Conservation (phyloP, 345 rosid genomes). For the Clarkia xantiana region DNA sequence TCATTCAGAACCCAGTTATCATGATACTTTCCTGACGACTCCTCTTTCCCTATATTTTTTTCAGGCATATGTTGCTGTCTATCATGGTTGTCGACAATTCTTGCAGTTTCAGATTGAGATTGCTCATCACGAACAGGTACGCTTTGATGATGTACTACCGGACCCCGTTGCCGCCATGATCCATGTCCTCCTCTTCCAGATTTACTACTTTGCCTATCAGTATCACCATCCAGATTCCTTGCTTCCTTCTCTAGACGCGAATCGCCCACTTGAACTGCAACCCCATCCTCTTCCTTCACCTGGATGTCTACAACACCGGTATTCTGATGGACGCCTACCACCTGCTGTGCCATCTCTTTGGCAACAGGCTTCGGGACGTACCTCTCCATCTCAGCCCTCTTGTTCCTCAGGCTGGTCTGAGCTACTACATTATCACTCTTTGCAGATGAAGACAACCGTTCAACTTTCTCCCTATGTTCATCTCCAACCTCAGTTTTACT, state of each 20-base stretch:
- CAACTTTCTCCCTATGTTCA: conserved; percentile 33
- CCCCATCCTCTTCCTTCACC: conserved; percentile 16
- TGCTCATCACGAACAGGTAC: conserved; percentile 16
- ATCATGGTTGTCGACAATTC: conserved; percentile 20
- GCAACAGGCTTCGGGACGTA: conserved; percentile 76
- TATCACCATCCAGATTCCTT: conserved; percentile 29
- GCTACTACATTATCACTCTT: conserved; percentile 43
- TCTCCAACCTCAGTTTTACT: conserved; percentile 41
- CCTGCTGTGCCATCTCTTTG: conserved; percentile 77
- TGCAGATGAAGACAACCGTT: conserved; percentile 18
- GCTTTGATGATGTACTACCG: conserved; percentile 17
- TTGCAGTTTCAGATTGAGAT: conserved; percentile 15
- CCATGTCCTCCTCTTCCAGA: conserved; percentile 48
- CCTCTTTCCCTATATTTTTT: conserved; percentile 26
- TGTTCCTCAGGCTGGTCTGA: conserved; percentile 47
- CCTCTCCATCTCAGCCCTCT: conserved; percentile 87
- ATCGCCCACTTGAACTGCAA: conserved; percentile 13
- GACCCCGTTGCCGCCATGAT: conserved; percentile 55
- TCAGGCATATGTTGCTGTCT: conserved; percentile 33
- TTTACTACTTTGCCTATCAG: conserved; percentile 26
- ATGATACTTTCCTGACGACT: conserved; percentile 12
- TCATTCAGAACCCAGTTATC: conserved; percentile 39
- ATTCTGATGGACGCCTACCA: conserved; percentile 30
- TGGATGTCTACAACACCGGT: conserved; percentile 21
- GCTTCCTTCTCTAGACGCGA: conserved; percentile 37